Percentiles rank a stretch among this genome's conserved stretches.
Conservation (phyloP, 495 filamentous ascomycete species). For the Cryomyces antarcticus region DNA sequence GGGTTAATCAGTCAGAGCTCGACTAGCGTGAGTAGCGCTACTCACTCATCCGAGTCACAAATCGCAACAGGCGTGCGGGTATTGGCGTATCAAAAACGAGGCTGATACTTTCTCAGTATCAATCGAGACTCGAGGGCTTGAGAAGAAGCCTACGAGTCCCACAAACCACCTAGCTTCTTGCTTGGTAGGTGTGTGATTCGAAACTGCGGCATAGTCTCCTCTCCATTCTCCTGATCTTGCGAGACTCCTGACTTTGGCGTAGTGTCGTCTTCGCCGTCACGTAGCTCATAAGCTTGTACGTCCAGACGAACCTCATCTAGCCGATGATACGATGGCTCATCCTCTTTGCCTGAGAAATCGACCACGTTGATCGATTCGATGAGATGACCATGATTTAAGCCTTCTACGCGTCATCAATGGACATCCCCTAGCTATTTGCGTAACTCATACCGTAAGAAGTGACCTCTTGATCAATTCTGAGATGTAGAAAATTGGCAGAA, state of each 20-base stretch:
- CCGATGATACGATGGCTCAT: slow-evolving; percentile 1
- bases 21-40: background rate
- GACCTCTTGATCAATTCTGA: slow-evolving; percentile 7
- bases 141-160: slow-evolving; percentile 25
- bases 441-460: background rate
- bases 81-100: slow-evolving; percentile 29
- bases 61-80: slow-evolving; percentile 23
- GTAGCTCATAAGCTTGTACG: slow-evolving; percentile 13
- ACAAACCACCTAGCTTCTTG: slow-evolving; percentile 23
- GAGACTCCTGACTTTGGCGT: background rate
- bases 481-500: slow-evolving; percentile 1
- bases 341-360: slow-evolving; percentile 8
- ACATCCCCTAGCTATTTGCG: too few relatives aligned
- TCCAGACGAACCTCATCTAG: slow-evolving; percentile 10
- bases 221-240: background rate
- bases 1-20: too few relatives aligned
- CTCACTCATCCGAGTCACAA: slow-evolving; percentile 27
- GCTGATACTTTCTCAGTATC: slow-evolving; percentile 5
- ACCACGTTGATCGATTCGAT: slow-evolving; percentile 13
- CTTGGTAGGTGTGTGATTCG: slow-evolving; percentile 22
- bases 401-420: background rate
- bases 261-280: slow-evolving; percentile 1
- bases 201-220: slow-evolving; percentile 3
- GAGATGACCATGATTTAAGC: slow-evolving; percentile 1
- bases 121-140: background rate